phyloP scores from a whole-genome alignment of 2,329 filamentous ascomycete species.

The Phyllosticta citriasiana region DNA sequence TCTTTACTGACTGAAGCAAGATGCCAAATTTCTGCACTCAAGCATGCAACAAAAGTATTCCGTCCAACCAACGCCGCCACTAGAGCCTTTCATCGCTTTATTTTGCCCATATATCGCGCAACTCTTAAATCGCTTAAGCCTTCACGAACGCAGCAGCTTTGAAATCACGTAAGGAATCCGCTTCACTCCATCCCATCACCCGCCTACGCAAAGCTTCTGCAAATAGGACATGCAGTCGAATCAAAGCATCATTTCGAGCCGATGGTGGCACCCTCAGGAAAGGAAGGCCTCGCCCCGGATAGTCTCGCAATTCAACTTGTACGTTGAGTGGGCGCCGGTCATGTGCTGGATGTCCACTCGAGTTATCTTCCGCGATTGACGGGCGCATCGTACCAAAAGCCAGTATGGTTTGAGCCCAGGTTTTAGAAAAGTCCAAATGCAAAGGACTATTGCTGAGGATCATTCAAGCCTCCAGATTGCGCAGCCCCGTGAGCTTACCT shows the following conservation, averaged over 20 bases:
- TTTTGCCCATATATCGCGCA: too few relatives aligned
- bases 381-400: neutral
- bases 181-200: slow-evolving; percentile 19
- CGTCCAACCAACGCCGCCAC: too few relatives aligned
- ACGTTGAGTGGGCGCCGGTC: too few relatives aligned
- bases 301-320: too few relatives aligned
- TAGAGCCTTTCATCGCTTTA: too few relatives aligned
- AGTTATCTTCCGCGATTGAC: too few relatives aligned
- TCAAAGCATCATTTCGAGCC: slow-evolving; percentile 11
- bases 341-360: neutral
- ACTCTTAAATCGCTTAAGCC: too few relatives aligned
- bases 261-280: neutral
- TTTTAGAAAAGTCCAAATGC: neutral
- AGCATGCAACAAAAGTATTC: too few relatives aligned
- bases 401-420: neutral
- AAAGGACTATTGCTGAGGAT: slow-evolving; percentile 17
- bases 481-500: neutral
- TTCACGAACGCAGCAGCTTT: neutral
- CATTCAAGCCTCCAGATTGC: slow-evolving; percentile 15
- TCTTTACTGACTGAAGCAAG: too few relatives aligned
- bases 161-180: slow-evolving; percentile 21
- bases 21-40: too few relatives aligned
- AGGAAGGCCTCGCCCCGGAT: too few relatives aligned
- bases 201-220: slow-evolving; percentile 18
- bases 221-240: slow-evolving; percentile 20